phyloP scores from a whole-genome alignment of 768 basidiomycete species.

The Lenzites betulinus region DNA sequence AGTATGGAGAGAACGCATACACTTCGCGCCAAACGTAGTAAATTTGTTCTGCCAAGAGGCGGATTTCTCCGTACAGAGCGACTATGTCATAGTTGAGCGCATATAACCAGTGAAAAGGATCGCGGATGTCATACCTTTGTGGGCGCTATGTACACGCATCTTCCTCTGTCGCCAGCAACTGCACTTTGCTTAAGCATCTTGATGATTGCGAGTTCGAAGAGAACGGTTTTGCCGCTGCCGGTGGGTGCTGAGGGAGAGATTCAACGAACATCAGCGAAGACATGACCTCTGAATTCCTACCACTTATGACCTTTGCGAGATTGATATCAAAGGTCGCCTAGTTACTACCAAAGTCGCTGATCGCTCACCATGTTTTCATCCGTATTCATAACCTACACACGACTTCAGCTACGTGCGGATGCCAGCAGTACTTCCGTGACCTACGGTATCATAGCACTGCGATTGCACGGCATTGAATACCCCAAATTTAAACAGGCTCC shows the following conservation, averaged over 20 bases:
- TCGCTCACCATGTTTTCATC: conserved; percentile 64
- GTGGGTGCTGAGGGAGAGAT: conserved; percentile 70
- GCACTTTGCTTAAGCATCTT: conserved; percentile 57
- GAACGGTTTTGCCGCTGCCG: conserved; percentile 92
- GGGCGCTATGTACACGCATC: conserved; percentile 91
- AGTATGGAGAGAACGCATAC: conserved; percentile 42
- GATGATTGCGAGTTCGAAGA: conserved; percentile 92
- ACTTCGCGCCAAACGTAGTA: conserved; percentile 70
- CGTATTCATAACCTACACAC: conserved; percentile 53
- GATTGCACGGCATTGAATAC: conserved; percentile 94
- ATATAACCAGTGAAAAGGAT: neutral
- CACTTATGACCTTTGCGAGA: conserved; percentile 64
- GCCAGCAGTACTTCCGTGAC: conserved; percentile 20
- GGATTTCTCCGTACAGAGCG: conserved; percentile 82
- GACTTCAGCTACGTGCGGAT: neutral
- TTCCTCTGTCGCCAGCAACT: conserved; percentile 40
- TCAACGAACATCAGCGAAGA: neutral
- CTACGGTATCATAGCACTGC: conserved; percentile 73
- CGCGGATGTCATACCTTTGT: conserved; percentile 62
- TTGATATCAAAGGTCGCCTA: neutral
- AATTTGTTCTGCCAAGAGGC: conserved; percentile 88
- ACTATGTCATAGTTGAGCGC: conserved; percentile 44
- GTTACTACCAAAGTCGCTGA: too few species aligned
- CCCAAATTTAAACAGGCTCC: conserved; percentile 82
- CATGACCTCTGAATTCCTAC: conserved; percentile 36